Percentiles rank a stretch among this genome's conserved stretches.
Evolutionary conservation across 176 grass and related monocot species (phyloP).

Genomic region (Pharus latifolius): DNA sequence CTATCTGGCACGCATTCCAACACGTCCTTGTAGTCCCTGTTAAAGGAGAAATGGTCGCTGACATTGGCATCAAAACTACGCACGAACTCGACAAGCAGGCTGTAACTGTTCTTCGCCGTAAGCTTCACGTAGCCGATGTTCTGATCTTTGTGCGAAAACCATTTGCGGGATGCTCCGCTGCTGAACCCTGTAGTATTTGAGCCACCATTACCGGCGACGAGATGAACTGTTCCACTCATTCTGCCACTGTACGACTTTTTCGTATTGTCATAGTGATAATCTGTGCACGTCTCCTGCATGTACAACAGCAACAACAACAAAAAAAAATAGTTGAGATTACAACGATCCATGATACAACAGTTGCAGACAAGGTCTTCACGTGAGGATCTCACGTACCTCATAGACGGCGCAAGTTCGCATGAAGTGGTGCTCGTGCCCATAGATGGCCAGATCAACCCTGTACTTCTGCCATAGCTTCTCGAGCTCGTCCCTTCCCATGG

Average conservation of each 20-base stretch:
- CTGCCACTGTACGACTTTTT: no score
- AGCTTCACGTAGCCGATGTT: conserved; percentile 72
- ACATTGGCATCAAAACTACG: conserved; percentile 49
- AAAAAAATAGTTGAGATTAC: no score
- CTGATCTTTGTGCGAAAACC: no score
- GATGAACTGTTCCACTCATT: conserved; percentile 45
- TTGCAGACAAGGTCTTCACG: no score
- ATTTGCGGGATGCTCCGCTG: conserved; percentile 45
- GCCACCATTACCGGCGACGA: conserved; percentile 56
- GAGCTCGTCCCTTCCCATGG: conserved; percentile 55
- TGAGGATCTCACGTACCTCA: conserved; percentile 24
- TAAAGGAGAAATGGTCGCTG: conserved; percentile 56
- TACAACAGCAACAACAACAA: no score
- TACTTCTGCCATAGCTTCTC: conserved; percentile 76
- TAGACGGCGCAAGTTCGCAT: conserved; percentile 75
- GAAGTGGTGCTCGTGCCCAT: conserved; percentile 79
- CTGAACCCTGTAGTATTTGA: no score
- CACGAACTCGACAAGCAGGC: conserved; percentile 64
- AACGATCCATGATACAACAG: no score
- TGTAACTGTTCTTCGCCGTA: conserved; percentile 43
- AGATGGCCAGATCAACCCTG: conserved; percentile 76
- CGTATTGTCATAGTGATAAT: no score
- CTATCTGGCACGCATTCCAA: conserved; percentile 46
- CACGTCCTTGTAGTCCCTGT: conserved; percentile 52
- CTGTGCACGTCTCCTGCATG: no score